Evolutionary conservation across 1,139 yeast species (phyloP).

Genomic region (Hemisphaericaspora xylofermentans): DNA sequence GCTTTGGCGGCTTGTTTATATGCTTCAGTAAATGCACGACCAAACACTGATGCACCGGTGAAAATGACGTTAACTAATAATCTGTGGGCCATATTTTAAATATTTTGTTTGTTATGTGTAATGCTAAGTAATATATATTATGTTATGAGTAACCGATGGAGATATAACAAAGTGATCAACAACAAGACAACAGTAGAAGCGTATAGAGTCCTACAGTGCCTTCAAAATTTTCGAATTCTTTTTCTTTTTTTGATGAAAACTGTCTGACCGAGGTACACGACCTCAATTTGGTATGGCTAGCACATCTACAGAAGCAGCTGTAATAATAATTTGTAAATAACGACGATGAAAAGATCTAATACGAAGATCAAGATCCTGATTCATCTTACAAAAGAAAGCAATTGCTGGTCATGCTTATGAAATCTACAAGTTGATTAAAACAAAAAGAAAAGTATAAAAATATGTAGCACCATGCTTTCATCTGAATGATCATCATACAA

Average conservation of each 20-base stretch:
- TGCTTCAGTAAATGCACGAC: slow-evolving; percentile 95
- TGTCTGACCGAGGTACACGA: background rate
- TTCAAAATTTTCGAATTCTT: background rate
- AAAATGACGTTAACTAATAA: slow-evolving; percentile 82
- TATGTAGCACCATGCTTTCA: slow-evolving; percentile 52
- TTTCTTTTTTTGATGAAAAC: background rate
- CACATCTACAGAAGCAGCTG: background rate
- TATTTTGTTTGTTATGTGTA: too few relatives aligned
- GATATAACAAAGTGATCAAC: too few relatives aligned
- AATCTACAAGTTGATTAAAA: background rate
- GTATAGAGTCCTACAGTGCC: background rate
- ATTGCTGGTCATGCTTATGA: too few relatives aligned
- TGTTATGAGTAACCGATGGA: background rate
- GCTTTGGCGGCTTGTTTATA: slow-evolving; percentile 94
- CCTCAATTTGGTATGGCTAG: background rate
- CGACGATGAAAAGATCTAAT: too few relatives aligned
- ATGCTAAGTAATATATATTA: too few relatives aligned
- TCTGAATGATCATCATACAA: slow-evolving; percentile 31
- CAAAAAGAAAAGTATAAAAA: slow-evolving; percentile 4
- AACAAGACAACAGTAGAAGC: background rate
- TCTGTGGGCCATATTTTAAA: slow-evolving; percentile 72
- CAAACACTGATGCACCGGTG: slow-evolving; percentile 95
- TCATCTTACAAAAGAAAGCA: too few relatives aligned
- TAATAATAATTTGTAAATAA: too few relatives aligned
- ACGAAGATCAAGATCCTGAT: too few relatives aligned